Conservation (phyloP, 176 grass and related monocot genomes). For the Tillandsia fasciculata region DNA sequence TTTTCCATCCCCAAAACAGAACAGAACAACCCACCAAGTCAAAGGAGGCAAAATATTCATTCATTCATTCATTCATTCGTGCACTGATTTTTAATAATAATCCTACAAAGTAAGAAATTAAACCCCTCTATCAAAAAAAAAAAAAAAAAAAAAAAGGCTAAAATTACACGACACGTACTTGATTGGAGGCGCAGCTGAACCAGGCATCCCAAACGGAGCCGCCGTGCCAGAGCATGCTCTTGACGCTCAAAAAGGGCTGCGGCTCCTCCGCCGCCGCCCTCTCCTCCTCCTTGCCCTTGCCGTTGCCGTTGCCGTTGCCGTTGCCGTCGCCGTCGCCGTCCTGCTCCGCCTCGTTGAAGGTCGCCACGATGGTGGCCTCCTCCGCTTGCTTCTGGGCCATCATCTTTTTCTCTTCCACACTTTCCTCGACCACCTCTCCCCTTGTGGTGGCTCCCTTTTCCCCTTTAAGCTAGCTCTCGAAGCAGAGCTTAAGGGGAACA, state of each 20-base stretch:
- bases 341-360: slow-evolving; percentile 4
- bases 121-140: background rate
- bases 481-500: slow-evolving; percentile 4
- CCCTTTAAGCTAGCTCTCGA: slow-evolving; percentile 15
- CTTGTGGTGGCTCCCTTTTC: slow-evolving; percentile 5
- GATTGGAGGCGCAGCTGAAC: slow-evolving; percentile 25
- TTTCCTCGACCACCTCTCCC: background rate
- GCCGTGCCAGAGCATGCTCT: slow-evolving; percentile 26
- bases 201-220: slow-evolving; percentile 17
- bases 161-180: slow-evolving; percentile 3
- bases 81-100: too few species aligned
- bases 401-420: slow-evolving; percentile 3
- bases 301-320: slow-evolving; percentile 48
- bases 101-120: too few species aligned
- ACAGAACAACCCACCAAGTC: background rate
- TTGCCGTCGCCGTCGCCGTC: slow-evolving; percentile 53
- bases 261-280: slow-evolving; percentile 20
- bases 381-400: slow-evolving; percentile 65
- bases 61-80: too few species aligned
- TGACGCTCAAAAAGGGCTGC: slow-evolving; percentile 28
- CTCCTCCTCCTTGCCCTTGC: slow-evolving; percentile 21
- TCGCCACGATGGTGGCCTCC: slow-evolving; percentile 50
- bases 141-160: background rate
- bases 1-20: background rate
- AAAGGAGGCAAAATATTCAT: background rate